phyloP scores from a whole-genome alignment of 805 yeast genomes.

The Debaryomyces hansenii region DNA sequence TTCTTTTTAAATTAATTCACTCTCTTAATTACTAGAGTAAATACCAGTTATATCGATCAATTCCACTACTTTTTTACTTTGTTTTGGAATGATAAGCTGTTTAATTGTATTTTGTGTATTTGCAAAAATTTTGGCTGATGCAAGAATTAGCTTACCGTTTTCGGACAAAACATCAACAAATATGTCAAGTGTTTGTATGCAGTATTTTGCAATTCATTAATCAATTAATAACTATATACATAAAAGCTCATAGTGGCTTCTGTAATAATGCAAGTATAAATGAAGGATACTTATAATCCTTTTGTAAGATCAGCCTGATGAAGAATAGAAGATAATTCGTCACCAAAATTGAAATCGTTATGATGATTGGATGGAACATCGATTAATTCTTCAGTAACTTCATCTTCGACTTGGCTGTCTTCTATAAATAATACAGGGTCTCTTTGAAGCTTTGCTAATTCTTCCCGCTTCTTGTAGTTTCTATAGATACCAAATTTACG shows the following conservation, averaged over 20 bases:
- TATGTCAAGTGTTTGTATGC: not conserved
- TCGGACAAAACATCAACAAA: conserved; percentile 7
- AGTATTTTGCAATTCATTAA: not conserved
- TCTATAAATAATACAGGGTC: conserved; percentile 16
- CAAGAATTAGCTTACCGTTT: conserved; percentile 7
- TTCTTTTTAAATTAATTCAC: too few species aligned
- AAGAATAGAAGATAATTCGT: conserved; percentile 20
- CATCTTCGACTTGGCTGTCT: conserved; percentile 10
- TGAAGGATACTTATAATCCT: not conserved
- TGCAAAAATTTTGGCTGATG: conserved; percentile 2
- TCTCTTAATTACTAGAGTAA: too few species aligned
- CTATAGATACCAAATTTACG: conserved; percentile 21
- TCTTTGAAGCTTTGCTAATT: conserved; percentile 12
- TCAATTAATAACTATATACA: not conserved
- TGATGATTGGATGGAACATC: conserved; percentile 5
- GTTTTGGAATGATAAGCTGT: not conserved
- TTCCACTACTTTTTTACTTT: not conserved
- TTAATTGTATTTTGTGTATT: not conserved
- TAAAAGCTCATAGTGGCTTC: not conserved
- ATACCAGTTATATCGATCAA: not conserved
- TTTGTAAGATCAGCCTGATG: conserved; percentile 5
- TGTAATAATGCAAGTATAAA: not conserved
- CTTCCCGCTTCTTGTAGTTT: conserved; percentile 21
- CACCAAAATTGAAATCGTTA: conserved; percentile 17
- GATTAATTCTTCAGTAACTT: conserved; percentile 22